Evolutionary conservation across 495 filamentous ascomycete species (phyloP), one percentile per base, ranked within the genome.

Genomic region (Polyplosphaeria fusca): DNA sequence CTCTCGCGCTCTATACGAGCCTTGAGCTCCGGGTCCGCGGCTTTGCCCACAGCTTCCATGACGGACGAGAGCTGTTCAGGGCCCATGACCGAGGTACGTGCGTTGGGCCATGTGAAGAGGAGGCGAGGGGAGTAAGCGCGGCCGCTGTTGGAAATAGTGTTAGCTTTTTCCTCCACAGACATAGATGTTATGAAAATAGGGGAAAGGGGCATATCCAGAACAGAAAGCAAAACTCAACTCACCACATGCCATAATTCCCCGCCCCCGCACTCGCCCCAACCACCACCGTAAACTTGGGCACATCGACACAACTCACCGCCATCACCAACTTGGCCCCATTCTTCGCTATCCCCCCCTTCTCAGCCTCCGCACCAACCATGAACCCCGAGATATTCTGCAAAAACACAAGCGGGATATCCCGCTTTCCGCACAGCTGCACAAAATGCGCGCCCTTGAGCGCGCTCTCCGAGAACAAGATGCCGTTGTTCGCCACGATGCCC

Each of bases 41-140:
- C 79, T 70, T 88, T 87, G 5, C 93, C 91, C 0, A 98, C 94
- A 2, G 91, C 86, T 73, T 90, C 86, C 93, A 98, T 98, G 30
- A 98, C 93, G 3, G 85, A 79, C 1, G 85, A 86, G 14, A 98
- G 77, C 74, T 98, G 93, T 75, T 96, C 91, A 18, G 86, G 81
- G 32, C 93, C 93, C 93, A 98, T 98, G 52, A 98, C 93, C 5
- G 87, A 88, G 57, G 96, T 92, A 63, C 87, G 86, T 18, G 93
- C 89, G 65, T 94, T 96, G 13, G 93, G 94, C 93, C 93, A 98
- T 83, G 93, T 95, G 84, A 89, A 98, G 52, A 98, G 73, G 67
- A 98, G 86, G 12, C 91, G 76, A 0, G 93, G 93, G 3, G 82
- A 82, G 72, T 96, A 98, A 1, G 93, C 94, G 39, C 93, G 84